Evolutionary conservation across 2,329 filamentous ascomycete genomes (phyloP).

Genomic region (Calonectria pauciramosa): DNA sequence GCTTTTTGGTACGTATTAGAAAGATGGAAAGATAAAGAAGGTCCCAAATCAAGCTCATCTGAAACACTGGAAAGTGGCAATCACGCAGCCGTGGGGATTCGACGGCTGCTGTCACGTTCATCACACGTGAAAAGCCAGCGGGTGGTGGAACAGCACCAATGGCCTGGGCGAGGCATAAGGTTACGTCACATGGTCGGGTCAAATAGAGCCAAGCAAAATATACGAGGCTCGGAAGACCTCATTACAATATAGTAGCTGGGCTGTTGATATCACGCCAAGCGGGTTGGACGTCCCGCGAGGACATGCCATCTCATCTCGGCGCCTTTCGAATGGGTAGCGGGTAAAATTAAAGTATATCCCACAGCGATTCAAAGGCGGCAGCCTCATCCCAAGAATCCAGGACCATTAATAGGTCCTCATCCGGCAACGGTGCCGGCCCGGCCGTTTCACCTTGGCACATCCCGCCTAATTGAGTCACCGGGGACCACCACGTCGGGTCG

Average conservation of each 20-base stretch:
- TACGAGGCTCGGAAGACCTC: not conserved
- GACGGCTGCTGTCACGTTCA: not conserved
- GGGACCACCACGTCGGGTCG: conserved; percentile 29
- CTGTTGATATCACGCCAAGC: not conserved
- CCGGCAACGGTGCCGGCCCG: not conserved
- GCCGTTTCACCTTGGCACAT: not conserved
- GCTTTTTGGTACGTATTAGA: too few relatives aligned
- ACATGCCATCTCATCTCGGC: not conserved
- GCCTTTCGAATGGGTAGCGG: not conserved
- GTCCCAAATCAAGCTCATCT: not conserved
- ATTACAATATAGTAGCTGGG: not conserved
- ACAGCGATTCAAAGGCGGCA: conserved; percentile 29
- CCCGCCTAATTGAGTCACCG: not conserved
- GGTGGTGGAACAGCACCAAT: not conserved
- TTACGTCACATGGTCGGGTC: not conserved
- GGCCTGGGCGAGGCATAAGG: not conserved
- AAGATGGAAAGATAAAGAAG: too few relatives aligned
- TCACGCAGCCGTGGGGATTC: not conserved
- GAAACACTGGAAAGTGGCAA: not conserved
- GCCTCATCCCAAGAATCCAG: conserved; percentile 39
- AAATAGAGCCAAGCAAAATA: not conserved
- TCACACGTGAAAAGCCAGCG: not conserved
- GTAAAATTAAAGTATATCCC: conserved; percentile 34
- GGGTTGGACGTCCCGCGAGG: not conserved
- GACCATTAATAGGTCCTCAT: conserved; percentile 21